Evolutionary conservation across 768 basidiomycete species (phyloP).

Genomic region (Termitomyces sp.): DNA sequence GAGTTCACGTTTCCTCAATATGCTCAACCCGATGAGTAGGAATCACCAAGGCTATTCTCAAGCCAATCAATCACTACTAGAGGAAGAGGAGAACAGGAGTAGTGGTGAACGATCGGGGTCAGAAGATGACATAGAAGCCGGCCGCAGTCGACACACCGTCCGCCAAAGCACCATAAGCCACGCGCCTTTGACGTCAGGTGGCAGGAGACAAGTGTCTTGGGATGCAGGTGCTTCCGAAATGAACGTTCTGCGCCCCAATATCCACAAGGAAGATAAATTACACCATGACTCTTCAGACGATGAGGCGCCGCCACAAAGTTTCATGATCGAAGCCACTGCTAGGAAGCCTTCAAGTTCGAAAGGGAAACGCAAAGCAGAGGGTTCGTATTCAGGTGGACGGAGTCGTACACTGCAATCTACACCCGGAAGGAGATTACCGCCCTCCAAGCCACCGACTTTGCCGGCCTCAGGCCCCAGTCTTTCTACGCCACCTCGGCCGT

Average conservation of each 20-base stretch:
- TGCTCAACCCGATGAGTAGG: slow-evolving; percentile 78
- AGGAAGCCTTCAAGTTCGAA: slow-evolving; percentile 31
- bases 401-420: slow-evolving; percentile 52
- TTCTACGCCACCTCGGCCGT: slow-evolving; percentile 61
- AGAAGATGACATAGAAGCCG: slow-evolving; percentile 63
- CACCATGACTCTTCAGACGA: slow-evolving; percentile 71
- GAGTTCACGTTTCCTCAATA: slow-evolving; percentile 71
- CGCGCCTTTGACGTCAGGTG: slow-evolving; percentile 30
- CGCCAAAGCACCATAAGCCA: slow-evolving; percentile 27
- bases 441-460: slow-evolving; percentile 28
- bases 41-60: slow-evolving; percentile 73
- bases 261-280: slow-evolving; percentile 60
- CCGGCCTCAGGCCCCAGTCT: slow-evolving; percentile 29
- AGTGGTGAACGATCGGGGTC: slow-evolving; percentile 46
- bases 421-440: slow-evolving; percentile 32
- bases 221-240: slow-evolving; percentile 51
- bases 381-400: slow-evolving; percentile 22
- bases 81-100: slow-evolving; percentile 67
- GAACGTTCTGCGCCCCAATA: slow-evolving; percentile 65
- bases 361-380: slow-evolving; percentile 20
- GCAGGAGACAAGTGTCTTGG: slow-evolving; percentile 58
- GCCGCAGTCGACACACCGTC: slow-evolving; percentile 39
- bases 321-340: slow-evolving; percentile 76
- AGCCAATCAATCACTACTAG: slow-evolving; percentile 64
- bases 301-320: slow-evolving; percentile 81